Evolutionary conservation across 805 yeast genomes (phyloP), one percentile per base, ranked within the genome.

Genomic region (Kuraishia hungarica): DNA sequence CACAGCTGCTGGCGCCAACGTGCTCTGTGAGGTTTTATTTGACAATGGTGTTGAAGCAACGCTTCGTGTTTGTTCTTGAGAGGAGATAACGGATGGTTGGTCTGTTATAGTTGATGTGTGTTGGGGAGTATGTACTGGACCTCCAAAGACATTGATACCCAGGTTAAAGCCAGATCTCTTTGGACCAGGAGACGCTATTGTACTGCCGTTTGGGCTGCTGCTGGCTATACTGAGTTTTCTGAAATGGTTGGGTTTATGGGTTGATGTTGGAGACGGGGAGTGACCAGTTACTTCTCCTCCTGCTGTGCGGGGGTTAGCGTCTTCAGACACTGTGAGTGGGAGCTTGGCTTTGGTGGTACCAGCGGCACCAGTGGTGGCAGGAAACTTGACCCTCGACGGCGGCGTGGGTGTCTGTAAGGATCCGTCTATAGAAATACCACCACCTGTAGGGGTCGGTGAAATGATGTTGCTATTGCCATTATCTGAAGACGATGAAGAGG

Each of bases 131-230:
- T 35, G 8, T 10, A 13, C 17, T 10, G 51, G 24, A 10, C 60
- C 58, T 2, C 66, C 68, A 49, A 66, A 58, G 6, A 69, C 63
- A 54, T 61, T 63, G 50, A 69, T 57, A 0, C 72, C 72, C 39
- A 68, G 50, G 53, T 67, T 69, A 15, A 68, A 60, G 6, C 72
- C 72, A 55, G 60, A 57, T 49, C 64, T 65, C 52, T 52, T 52
- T 7, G 43, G 43, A 3, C 43, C 50, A 19, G 56, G 35, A 26
- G 56, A 54, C n/a, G 56, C 39, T n/a, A 21, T 22, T 1, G 55
- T 8, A 35, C 21, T 20, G 23, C 60, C 53, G 2, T 60, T 52
- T 8, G 61, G 48, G 20, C 49, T 39, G 23, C 20, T 53, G 48
- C 60, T 58, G 4, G 62, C 55, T 15, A 57, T 57, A 54, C 67